phyloP scores from a whole-genome alignment of 2,329 filamentous ascomycete genomes.

The Claviceps humidiphila region DNA sequence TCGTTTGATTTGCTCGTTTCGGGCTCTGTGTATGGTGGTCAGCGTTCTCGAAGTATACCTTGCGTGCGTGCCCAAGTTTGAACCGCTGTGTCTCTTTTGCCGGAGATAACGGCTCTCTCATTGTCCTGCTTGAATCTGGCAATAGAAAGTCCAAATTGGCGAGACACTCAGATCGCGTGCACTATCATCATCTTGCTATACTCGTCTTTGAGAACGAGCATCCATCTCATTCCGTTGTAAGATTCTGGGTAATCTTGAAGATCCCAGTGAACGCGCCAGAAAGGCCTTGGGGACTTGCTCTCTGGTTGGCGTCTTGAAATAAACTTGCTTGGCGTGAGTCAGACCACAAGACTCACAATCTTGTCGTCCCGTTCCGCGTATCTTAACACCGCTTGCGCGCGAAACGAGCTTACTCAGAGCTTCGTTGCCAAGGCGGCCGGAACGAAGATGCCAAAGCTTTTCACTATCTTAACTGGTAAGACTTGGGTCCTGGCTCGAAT shows the following conservation, averaged over 20 bases:
- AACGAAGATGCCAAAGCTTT: no score
- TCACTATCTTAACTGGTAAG: no score
- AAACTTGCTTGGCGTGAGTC: background rate
- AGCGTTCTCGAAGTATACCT: background rate
- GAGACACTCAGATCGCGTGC: background rate
- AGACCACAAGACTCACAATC: background rate
- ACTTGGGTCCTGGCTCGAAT: no score
- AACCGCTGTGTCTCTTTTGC: background rate
- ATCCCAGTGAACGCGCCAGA: background rate
- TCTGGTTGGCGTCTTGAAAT: background rate
- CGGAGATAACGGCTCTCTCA: background rate
- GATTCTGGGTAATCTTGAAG: background rate
- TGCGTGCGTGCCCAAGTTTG: background rate
- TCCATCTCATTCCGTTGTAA: background rate
- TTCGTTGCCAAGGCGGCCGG: no score
- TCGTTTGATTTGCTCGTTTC: background rate
- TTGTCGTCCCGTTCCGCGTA: no score
- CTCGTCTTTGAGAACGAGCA: background rate
- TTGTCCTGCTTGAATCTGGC: background rate
- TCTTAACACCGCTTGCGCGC: no score
- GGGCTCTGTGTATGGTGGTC: background rate
- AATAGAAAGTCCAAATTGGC: background rate
- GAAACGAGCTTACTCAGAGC: no score
- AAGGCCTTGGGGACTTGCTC: background rate
- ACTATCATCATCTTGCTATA: background rate